These are phyloP conservation scores for Coemansia sp. DNA, from an alignment of 192 early-diverging fungal species.

Conservation along the genomic window DNA sequence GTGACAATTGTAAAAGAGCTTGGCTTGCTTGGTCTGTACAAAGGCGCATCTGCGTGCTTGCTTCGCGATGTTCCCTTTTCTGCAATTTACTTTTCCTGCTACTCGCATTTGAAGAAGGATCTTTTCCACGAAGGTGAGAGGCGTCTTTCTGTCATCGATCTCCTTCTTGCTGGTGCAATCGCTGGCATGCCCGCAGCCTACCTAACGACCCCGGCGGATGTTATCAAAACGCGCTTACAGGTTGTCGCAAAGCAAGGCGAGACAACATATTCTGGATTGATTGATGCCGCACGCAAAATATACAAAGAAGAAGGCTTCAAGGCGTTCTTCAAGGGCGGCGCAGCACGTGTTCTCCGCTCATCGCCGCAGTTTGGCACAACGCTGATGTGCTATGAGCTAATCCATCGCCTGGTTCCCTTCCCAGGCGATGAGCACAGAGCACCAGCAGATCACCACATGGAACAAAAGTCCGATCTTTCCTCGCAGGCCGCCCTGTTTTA, in stretches of 20 bases:
- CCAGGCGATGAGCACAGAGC: constrained; percentile 46
- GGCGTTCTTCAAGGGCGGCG: constrained; percentile 97
- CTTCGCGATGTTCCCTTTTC: constrained; percentile 97
- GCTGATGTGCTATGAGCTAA: constrained; percentile 86
- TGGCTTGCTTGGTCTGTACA: constrained; percentile 91
- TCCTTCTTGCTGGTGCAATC: constrained; percentile 85
- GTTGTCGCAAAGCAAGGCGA: constrained; percentile 89
- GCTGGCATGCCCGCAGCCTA: constrained; percentile 97
- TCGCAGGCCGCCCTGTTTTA: constrained; percentile 48
- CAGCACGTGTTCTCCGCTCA: constrained; percentile 86
- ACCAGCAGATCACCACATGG: constrained; percentile 16
- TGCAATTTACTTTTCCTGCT: constrained; percentile 95
- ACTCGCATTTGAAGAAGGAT: constrained; percentile 95
- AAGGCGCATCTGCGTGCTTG: constrained; percentile 89
- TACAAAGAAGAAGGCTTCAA: constrained; percentile 86
- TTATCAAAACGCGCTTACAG: constrained; percentile 97
- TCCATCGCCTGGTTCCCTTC: constrained; percentile 68
- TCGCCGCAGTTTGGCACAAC: constrained; percentile 99
- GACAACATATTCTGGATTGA: constrained; percentile 81
- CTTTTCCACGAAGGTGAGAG: constrained; percentile 87
- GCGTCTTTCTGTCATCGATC: constrained; percentile 55
- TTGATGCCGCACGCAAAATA: constrained; percentile 86
- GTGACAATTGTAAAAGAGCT: constrained; percentile 86
- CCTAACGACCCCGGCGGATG: constrained; percentile 95
- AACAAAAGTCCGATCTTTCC: constrained; percentile 29